These are phyloP conservation scores for Trichoderma reesei DNA, from an alignment of 495 filamentous ascomycete species.

Conservation along the genomic window DNA sequence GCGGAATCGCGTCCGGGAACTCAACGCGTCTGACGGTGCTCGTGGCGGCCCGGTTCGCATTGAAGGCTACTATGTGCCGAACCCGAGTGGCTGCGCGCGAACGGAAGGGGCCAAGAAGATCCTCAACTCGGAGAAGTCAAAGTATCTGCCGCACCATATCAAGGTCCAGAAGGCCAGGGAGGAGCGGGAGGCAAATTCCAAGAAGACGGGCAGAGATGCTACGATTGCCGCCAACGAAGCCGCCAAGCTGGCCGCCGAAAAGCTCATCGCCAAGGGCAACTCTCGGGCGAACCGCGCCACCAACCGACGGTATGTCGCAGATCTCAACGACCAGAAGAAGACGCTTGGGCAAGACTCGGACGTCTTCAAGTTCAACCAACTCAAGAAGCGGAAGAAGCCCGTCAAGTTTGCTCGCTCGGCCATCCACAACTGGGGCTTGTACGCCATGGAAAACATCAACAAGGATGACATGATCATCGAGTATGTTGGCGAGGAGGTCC, in stretches of 20 bases:
- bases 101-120: slow-evolving; percentile 94
- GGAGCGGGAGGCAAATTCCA: slow-evolving; percentile 72
- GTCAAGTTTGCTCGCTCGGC: slow-evolving; percentile 96
- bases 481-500: slow-evolving; percentile 95
- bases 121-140: slow-evolving; percentile 90
- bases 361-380: slow-evolving; percentile 92
- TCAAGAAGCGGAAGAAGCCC: slow-evolving; percentile 98
- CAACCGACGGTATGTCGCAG: slow-evolving; percentile 85
- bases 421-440: slow-evolving; percentile 98
- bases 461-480: slow-evolving; percentile 99
- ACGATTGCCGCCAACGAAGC: slow-evolving; percentile 57
- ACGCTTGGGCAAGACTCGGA: slow-evolving; percentile 77
- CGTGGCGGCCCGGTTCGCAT: slow-evolving; percentile 46
- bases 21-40: slow-evolving; percentile 46
- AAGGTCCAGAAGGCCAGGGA: slow-evolving; percentile 84
- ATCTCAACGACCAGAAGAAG: slow-evolving; percentile 89
- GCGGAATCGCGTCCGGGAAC: slow-evolving; percentile 77
- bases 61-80: slow-evolving; percentile 85
- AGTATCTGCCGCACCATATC: slow-evolving; percentile 95
- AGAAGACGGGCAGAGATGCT: slow-evolving; percentile 56
- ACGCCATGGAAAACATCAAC: slow-evolving; percentile 92
- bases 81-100: slow-evolving; percentile 70
- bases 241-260: slow-evolving; percentile 67
- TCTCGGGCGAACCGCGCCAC: slow-evolving; percentile 89
- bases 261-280: slow-evolving; percentile 61